Conservation (phyloP, 1,139 yeast genomes). For the Insectozyma bohioensis region DNA sequence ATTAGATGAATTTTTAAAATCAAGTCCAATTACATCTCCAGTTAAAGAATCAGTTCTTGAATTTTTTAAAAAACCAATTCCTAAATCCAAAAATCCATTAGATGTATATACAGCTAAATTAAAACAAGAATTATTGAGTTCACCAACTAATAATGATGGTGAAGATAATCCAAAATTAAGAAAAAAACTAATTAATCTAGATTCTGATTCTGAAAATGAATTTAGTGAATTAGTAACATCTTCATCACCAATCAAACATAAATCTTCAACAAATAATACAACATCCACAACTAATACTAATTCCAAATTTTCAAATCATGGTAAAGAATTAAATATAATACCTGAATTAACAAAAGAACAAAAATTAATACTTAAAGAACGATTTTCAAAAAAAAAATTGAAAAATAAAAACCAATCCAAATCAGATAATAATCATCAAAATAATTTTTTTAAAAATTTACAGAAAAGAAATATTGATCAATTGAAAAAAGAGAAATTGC, state of each 20-base stretch:
- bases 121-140: conserved; percentile 24
- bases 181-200: conserved; percentile 23
- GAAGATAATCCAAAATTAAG: conserved; percentile 10
- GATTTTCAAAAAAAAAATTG: conserved; percentile 25
- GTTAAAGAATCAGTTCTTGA: conserved; percentile 20
- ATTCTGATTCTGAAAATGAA: conserved; percentile 18
- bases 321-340: conserved; percentile 18
- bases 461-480: conserved; percentile 38
- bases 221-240: conserved; percentile 4
- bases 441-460: conserved; percentile 25
- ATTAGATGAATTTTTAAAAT: conserved; percentile 9
- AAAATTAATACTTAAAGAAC: conserved; percentile 34
- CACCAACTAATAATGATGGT: conserved; percentile 26
- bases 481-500: conserved; percentile 24
- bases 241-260: conserved; percentile 13
- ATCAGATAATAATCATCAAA: conserved; percentile 6
- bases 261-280: conserved; percentile 1
- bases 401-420: conserved; percentile 6
- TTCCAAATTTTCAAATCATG: conserved; percentile 14
- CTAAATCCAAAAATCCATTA: conserved; percentile 27
- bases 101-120: conserved; percentile 37
- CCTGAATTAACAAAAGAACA: conserved; percentile 41
- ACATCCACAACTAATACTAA: conserved; percentile 1
- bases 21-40: conserved; percentile 33
- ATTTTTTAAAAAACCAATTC: conserved; percentile 16